Conservation (phyloP, 1,139 yeast species). For the Hansenula anomala region DNA sequence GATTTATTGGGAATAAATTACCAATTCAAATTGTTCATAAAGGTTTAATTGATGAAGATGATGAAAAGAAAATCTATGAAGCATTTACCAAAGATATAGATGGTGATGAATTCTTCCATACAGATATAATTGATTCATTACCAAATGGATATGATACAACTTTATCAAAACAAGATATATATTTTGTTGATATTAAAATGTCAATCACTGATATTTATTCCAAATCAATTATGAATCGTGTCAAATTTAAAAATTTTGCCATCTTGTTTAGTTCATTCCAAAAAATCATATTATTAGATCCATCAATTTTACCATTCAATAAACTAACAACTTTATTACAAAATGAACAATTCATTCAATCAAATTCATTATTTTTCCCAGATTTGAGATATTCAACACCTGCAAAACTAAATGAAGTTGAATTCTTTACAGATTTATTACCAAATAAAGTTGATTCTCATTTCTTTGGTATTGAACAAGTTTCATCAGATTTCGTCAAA, state of each 20-base stretch:
- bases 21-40: conserved; percentile 6
- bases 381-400: conserved; percentile 26
- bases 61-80: conserved; percentile 2
- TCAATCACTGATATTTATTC: conserved; percentile 5
- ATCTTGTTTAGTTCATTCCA: conserved; percentile 3
- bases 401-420: conserved; percentile 11
- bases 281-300: conserved; percentile 2
- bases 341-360: background rate
- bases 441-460: conserved; percentile 27
- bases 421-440: conserved; percentile 34
- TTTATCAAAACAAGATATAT: conserved; percentile 11
- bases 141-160: conserved; percentile 6
- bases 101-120: conserved; percentile 2
- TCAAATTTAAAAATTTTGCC: conserved; percentile 6
- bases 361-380: conserved; percentile 21
- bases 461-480: conserved; percentile 24
- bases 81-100: conserved; percentile 4
- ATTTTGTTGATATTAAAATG: conserved; percentile 10
- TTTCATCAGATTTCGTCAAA: background rate
- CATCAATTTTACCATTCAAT: conserved; percentile 1
- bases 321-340: background rate
- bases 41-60: conserved; percentile 1
- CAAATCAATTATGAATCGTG: background rate
- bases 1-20: conserved; percentile 1
- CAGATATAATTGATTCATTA: background rate